Conservation (phyloP, 495 filamentous ascomycete genomes). For the Cladorrhinum samala region DNA sequence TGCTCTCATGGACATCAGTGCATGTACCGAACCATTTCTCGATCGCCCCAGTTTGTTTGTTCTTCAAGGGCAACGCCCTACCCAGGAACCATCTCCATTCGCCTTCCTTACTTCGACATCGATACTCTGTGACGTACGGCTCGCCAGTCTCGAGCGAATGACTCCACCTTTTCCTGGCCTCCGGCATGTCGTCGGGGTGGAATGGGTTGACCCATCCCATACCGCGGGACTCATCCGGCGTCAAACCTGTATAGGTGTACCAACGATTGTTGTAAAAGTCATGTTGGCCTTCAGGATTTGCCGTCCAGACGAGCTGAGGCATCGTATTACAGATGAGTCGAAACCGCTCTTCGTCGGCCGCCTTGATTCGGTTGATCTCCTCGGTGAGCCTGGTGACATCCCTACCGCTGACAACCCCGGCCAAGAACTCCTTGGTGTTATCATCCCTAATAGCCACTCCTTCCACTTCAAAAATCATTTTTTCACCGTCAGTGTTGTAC, state of each 20-base stretch:
- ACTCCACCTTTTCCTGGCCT: slow-evolving; percentile 45
- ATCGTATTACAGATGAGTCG: slow-evolving; percentile 63
- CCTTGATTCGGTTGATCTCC: slow-evolving; percentile 53
- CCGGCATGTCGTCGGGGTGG: slow-evolving; percentile 53
- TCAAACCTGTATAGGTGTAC: slow-evolving; percentile 66
- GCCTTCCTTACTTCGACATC: slow-evolving; percentile 54
- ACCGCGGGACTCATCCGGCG: slow-evolving; percentile 43
- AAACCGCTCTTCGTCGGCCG: slow-evolving; percentile 60
- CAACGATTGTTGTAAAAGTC: slow-evolving; percentile 65
- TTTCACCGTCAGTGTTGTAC: slow-evolving; percentile 38
- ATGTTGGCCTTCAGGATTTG: slow-evolving; percentile 49
- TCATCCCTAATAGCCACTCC: slow-evolving; percentile 55
- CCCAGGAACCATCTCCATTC: slow-evolving; percentile 70
- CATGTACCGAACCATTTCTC: slow-evolving; percentile 63
- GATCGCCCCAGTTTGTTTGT: slow-evolving; percentile 54
- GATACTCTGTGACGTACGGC: slow-evolving; percentile 59
- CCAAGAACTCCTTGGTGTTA: slow-evolving; percentile 58
- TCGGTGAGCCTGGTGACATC: slow-evolving; percentile 58
- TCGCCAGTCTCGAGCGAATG: slow-evolving; percentile 58
- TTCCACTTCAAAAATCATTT: slow-evolving; percentile 50
- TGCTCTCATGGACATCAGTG: not conserved
- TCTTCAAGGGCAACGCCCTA: slow-evolving; percentile 54
- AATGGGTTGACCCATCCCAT: slow-evolving; percentile 36
- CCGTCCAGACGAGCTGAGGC: slow-evolving; percentile 65
- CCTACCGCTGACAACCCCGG: slow-evolving; percentile 55